Conservation (phyloP, 2,329 filamentous ascomycete species). For the Botrytis paeoniae region DNA sequence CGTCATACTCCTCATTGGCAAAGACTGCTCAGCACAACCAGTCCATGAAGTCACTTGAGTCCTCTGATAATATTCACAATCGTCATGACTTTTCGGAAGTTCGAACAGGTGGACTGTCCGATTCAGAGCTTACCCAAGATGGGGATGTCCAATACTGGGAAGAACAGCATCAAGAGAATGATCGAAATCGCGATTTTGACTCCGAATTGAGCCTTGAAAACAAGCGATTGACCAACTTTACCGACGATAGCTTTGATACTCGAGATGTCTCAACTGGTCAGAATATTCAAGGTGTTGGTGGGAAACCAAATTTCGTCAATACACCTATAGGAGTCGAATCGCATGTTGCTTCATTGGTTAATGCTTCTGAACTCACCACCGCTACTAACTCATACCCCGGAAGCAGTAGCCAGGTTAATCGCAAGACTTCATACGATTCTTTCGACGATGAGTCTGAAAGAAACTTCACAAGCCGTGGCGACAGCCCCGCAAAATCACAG, state of each 20-base stretch:
- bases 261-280: constrained; percentile 61
- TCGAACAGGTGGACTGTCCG: constrained; percentile 37
- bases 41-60: constrained; percentile 51
- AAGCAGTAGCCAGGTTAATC: constrained; percentile 41
- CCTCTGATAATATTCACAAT: constrained; percentile 34
- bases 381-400: constrained; percentile 49
- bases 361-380: constrained; percentile 75
- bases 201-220: constrained; percentile 55
- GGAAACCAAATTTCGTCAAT: constrained; percentile 75
- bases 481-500: constrained; percentile 45
- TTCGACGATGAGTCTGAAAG: constrained; percentile 39
- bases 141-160: constrained; percentile 38
- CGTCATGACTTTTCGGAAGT: constrained; percentile 38
- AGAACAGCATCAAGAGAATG: constrained; percentile 38
- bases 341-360: constrained; percentile 79
- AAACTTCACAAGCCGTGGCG: constrained; percentile 38
- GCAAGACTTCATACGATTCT: constrained; percentile 36
- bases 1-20: constrained; percentile 61
- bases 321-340: constrained; percentile 76
- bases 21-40: constrained; percentile 51
- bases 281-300: constrained; percentile 66
- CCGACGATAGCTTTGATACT: constrained; percentile 54
- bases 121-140: constrained; percentile 47
- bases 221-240: constrained; percentile 51
- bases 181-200: constrained; percentile 48